phyloP scores from a whole-genome alignment of 306 rosid genomes.

The Vicia faba region DNA sequence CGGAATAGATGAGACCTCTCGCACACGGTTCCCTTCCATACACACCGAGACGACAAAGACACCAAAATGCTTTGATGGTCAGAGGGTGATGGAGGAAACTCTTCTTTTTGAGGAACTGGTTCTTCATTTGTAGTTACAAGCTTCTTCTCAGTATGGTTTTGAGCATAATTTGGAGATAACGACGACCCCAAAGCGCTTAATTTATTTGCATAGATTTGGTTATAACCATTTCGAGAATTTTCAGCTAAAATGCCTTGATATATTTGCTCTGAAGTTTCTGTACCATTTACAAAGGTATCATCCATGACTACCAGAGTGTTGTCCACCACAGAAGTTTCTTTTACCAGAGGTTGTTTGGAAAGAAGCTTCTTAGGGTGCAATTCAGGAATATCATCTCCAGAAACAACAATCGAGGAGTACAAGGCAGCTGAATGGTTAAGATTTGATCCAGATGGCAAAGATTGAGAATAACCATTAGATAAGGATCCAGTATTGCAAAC shows the following conservation, averaged over 20 bases:
- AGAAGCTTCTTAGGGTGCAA: constrained; percentile 39
- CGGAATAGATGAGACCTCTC: constrained; percentile 96
- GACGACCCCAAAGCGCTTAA: constrained; percentile 39
- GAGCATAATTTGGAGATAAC: constrained; percentile 49
- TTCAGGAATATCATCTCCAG: constrained; percentile 50
- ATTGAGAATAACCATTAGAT: constrained; percentile 47
- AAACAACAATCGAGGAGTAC: constrained; percentile 42
- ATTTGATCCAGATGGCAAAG: constrained; percentile 42
- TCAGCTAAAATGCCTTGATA: constrained; percentile 40
- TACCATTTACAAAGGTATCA: constrained; percentile 45
- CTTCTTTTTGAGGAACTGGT: constrained; percentile 56
- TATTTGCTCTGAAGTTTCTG: constrained; percentile 42
- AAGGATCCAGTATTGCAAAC: constrained; percentile 41
- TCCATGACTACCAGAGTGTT: constrained; percentile 31
- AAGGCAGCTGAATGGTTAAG: constrained; percentile 42
- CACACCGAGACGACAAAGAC: constrained; percentile 89
- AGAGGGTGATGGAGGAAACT: constrained; percentile 81
- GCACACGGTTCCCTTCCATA: constrained; percentile 97
- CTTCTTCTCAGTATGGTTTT: constrained; percentile 45
- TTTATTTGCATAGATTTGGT: constrained; percentile 43
- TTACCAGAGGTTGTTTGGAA: constrained; percentile 35
- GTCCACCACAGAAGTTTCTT: constrained; percentile 47
- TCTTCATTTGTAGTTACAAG: constrained; percentile 48
- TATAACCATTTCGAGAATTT: constrained; percentile 43
- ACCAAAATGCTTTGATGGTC: constrained; percentile 98